Evolutionary conservation across 495 filamentous ascomycete species (phyloP).

Genomic region (Elasticomyces elasticus): DNA sequence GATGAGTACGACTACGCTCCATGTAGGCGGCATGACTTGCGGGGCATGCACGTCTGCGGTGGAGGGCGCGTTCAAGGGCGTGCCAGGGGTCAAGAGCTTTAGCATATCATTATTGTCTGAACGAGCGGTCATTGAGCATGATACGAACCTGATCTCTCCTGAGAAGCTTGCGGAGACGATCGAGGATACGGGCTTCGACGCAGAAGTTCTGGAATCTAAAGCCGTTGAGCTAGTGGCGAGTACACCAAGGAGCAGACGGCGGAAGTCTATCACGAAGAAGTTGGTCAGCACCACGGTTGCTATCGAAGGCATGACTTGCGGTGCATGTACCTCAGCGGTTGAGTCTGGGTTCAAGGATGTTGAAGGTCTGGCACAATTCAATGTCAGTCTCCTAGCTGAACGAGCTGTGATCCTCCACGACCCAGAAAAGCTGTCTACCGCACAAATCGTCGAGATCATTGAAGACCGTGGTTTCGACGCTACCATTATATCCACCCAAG

Average conservation of each 20-base stretch:
- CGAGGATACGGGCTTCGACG: slow-evolving; percentile 38
- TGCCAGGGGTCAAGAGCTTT: slow-evolving; percentile 33
- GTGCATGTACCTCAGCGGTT: slow-evolving; percentile 86
- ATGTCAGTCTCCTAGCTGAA: slow-evolving; percentile 86
- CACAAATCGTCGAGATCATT: slow-evolving; percentile 65
- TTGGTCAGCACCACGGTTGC: slow-evolving; percentile 66
- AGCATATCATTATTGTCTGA: slow-evolving; percentile 47
- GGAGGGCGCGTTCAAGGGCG: slow-evolving; percentile 63
- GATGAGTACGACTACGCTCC: slow-evolving; percentile 65
- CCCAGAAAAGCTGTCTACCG: slow-evolving; percentile 52
- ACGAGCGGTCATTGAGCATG: slow-evolving; percentile 45
- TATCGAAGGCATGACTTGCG: slow-evolving; percentile 93
- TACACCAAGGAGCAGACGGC: slow-evolving; percentile 6
- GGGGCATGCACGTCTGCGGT: slow-evolving; percentile 89
- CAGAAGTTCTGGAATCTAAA: slow-evolving; percentile 33
- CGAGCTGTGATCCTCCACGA: slow-evolving; percentile 85
- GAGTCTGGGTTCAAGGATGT: slow-evolving; percentile 72
- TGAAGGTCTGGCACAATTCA: slow-evolving; percentile 73
- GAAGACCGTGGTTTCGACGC: slow-evolving; percentile 91
- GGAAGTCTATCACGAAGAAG: slow-evolving; percentile 20
- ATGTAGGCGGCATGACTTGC: slow-evolving; percentile 96
- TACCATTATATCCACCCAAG: slow-evolving; percentile 56
- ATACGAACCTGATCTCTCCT: slow-evolving; percentile 38
- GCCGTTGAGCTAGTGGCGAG: slow-evolving; percentile 1
- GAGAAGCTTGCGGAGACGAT: slow-evolving; percentile 64